Conservation (phyloP, 345 rosid species). For the Populus alba region DNA sequence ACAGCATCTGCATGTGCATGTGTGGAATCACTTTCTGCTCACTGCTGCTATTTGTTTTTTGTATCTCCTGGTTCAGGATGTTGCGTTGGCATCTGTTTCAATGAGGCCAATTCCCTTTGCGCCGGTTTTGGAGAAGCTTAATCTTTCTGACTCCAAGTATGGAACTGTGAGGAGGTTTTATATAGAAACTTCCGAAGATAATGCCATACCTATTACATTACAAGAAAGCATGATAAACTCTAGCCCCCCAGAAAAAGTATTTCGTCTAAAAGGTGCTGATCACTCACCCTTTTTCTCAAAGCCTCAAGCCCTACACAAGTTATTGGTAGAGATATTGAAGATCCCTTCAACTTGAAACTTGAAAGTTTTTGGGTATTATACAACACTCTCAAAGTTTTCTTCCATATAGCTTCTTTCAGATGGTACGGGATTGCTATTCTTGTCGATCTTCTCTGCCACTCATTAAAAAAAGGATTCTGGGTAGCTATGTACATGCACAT, state of each 20-base stretch:
- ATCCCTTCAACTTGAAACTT: slow-evolving; percentile 32
- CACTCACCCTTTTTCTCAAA: slow-evolving; percentile 99
- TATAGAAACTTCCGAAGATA: slow-evolving; percentile 70
- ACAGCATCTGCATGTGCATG: neutral
- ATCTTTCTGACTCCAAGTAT: slow-evolving; percentile 59
- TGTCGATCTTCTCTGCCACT: neutral
- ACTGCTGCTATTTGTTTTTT: neutral
- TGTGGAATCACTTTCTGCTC: neutral
- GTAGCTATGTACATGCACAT: slow-evolving; percentile 19
- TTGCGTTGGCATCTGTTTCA: slow-evolving; percentile 89
- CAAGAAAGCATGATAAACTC: slow-evolving; percentile 77
- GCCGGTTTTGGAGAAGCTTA: slow-evolving; percentile 85
- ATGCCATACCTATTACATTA: slow-evolving; percentile 63
- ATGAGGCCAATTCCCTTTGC: slow-evolving; percentile 93
- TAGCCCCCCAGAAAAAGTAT: slow-evolving; percentile 77
- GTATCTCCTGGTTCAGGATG: slow-evolving; percentile 49
- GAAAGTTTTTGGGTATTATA: slow-evolving; percentile 2
- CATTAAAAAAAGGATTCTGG: slow-evolving; percentile 5
- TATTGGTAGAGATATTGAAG: slow-evolving; percentile 78
- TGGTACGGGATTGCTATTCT: neutral
- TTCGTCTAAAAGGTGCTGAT: slow-evolving; percentile 80
- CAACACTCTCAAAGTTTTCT: neutral
- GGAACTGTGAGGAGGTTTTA: slow-evolving; percentile 86
- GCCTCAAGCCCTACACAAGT: slow-evolving; percentile 92
- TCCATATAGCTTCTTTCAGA: neutral